Evolutionary conservation across 2,329 filamentous ascomycete genomes (phyloP), one percentile per base, ranked within the genome.

Genomic region (Colletotrichum liaoningense): DNA sequence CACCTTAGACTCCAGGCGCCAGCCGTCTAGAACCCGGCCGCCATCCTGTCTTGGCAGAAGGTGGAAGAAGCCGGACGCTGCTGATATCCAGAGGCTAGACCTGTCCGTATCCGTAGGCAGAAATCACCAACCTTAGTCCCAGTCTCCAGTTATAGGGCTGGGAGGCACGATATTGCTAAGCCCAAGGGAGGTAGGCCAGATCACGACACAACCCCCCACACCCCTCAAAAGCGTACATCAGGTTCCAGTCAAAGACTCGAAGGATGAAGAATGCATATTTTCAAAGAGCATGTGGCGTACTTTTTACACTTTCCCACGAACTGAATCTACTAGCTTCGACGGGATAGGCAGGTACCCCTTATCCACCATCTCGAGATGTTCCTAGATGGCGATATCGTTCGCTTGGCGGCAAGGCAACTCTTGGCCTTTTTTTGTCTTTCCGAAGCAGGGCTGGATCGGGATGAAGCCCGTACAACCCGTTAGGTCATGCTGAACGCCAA

Each of bases 61-160:
- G 11, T 22, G 26, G 24, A 28, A n/a, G 28, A n/a, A 35, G 26
- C 12, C 8, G 14, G 12, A 42, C 16, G 58, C 26, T 26, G 26
- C 26, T 26, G 26, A 26, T 26, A 26, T 3, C 26, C 4, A 26
- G 26, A 26, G 26, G 26, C 26, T 26, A 26, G 26, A 26, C 38
- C 38, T 42, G 14, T 42, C 38, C 14, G 38, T 42, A 7, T 42
- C 38, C 38, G 35, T 38, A 12, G 26, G 26, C 26, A 33, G 42
- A n/a, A 49, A 19, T 42, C 16, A 42, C 42, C 42, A n/a, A 49
- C 16, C 42, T 52, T 52, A 38, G 22, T 12, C 62, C 12, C 12
- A 19, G 62, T 35, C 62, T 54, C 62, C 46, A 64, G n/a, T 64
- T 64, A 54, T 38, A 64, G 62, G 62, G 62, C 62, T 64, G 62